A percentile compares a stretch with the other conserved stretches of the same genome.
Evolutionary conservation across 2,329 filamentous ascomycete species (phyloP).

Genomic region (Corynespora cassiicola): DNA sequence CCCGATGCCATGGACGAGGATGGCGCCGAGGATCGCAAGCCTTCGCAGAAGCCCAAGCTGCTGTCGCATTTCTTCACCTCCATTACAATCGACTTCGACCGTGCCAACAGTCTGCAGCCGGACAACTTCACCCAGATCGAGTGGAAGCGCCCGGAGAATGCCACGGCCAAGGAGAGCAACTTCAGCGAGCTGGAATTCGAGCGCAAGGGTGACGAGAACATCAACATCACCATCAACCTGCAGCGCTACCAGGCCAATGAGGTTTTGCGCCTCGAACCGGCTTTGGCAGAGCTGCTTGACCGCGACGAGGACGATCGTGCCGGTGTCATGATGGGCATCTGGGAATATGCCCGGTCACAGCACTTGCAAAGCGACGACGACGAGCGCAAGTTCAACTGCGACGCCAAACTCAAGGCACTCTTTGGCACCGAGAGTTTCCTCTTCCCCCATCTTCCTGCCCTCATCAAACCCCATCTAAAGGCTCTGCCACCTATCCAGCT

Average conservation of each 20-base stretch:
- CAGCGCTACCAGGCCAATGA: conserved; percentile 85
- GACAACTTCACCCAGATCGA: conserved; percentile 71
- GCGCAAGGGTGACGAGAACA: conserved; percentile 88
- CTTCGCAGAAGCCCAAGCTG: conserved; percentile 59
- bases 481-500: conserved; percentile 83
- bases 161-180: conserved; percentile 71
- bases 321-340: conserved; percentile 88
- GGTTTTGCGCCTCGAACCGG: conserved; percentile 78
- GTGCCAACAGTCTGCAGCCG: conserved; percentile 68
- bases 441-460: conserved; percentile 85
- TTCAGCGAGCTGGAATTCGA: conserved; percentile 94
- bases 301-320: conserved; percentile 85
- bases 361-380: conserved; percentile 93
- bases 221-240: conserved; percentile 89
- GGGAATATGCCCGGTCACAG: conserved; percentile 91
- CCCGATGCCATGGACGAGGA: conserved; percentile 68
- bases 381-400: conserved; percentile 89
- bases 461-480: conserved; percentile 78
- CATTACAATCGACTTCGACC: conserved; percentile 70
- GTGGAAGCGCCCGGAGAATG: conserved; percentile 82
- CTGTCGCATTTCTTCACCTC: conserved; percentile 80
- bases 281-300: conserved; percentile 83
- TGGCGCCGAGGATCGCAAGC: conserved; percentile 42
- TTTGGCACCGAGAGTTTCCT: conserved; percentile 76
- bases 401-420: conserved; percentile 80